These are phyloP conservation scores for Perkinsus marinus DNA, from an alignment of 169 alveolate species.

Conservation along the genomic window DNA sequence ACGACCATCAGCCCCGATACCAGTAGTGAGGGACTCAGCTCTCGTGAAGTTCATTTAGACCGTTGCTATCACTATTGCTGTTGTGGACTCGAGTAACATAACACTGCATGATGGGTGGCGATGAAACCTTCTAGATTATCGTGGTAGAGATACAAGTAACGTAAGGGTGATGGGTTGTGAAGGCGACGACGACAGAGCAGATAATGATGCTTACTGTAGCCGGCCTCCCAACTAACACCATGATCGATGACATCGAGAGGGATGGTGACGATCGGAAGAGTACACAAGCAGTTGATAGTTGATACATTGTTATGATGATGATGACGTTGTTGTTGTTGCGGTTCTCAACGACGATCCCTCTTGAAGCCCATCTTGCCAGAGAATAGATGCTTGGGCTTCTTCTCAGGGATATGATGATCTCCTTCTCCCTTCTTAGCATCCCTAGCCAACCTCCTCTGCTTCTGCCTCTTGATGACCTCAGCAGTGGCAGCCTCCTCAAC, in stretches of 20 bases:
- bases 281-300: neutral
- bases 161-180: neutral
- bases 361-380: constrained; percentile 84
- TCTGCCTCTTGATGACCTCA: neutral
- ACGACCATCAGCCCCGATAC: neutral
- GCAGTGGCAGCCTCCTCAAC: constrained; percentile 1
- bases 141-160: neutral
- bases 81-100: neutral
- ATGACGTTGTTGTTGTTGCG: too few relatives aligned
- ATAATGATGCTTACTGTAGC: too few relatives aligned
- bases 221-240: too few relatives aligned
- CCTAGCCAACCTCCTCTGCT: constrained; percentile 14
- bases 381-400: constrained; percentile 82
- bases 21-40: neutral
- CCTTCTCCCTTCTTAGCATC: constrained; percentile 61
- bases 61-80: neutral
- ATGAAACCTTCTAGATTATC: neutral
- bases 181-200: neutral
- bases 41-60: neutral
- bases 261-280: neutral
- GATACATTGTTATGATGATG: neutral
- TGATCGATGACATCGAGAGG: neutral
- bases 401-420: constrained; percentile 68
- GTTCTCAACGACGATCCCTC: neutral
- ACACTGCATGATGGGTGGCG: neutral